Base-by-base conservation (phyloP, 2,329 filamentous ascomycete species). In the Penicillium sp. region DNA sequence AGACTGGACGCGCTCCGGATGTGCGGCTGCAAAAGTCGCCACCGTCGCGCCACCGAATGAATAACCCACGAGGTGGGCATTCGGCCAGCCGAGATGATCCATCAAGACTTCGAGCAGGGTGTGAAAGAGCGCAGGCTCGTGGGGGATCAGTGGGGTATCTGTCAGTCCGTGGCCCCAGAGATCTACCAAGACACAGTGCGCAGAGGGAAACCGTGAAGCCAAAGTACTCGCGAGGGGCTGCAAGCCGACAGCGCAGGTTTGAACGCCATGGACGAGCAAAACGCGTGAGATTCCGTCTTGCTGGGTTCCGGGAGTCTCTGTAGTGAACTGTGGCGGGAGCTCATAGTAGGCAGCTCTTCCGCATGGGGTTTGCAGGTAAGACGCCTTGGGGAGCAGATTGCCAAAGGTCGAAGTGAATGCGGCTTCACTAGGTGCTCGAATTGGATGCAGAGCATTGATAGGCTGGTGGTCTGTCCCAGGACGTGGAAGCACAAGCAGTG, bases 141-240 rank as follows among this genome's bases (percentile, higher is more conserved):
- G 75, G 0, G 76, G 55, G 0, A 57, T 28, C 1, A 74, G 3
- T 0, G 77, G 77, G 0, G 76, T 78, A 5, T 74, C 72, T 27
- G 65, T 72, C n/a, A 80, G 59, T 0, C 77, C 77, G 43, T 80
- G 78, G 28, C 77, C 77, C 75, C 75, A 80, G 9, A 74, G 68
- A 47, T 80, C 77, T 11, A 77, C 13, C 1, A 77, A 60, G 0
- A 75, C 71, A 29, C 73, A 63, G 9, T 73, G 64, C 0, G 74
- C 58, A 0, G 53, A 26, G 0, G 74, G 69, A 39, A 69, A 72
- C 0, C 52, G 54, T 0, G 58, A 33, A 1, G 65, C 62, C 1
- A 80, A 62, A 0, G 57, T 52, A 5, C 52, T 59, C 0, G 68
- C 65, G 1, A 79, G 64, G 0, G 76, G 75, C 0, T 69, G 59